Conservation (phyloP, 1,284 basidiomycete genomes). For the Papiliotrema laurentii region DNA sequence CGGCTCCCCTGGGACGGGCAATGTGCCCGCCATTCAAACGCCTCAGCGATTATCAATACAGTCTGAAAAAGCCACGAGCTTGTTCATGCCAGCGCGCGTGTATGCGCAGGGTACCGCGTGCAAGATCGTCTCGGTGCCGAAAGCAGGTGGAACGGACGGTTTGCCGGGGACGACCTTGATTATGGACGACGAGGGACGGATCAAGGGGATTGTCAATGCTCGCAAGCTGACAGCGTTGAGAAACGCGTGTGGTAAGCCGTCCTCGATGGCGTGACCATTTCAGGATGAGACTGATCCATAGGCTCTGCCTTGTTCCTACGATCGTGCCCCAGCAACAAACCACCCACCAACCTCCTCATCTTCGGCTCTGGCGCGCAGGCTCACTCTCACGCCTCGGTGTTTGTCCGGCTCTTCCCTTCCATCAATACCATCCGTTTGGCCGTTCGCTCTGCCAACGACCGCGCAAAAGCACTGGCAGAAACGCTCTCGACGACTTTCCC, state of each 20-base stretch:
- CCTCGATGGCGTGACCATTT: neutral
- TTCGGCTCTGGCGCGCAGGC: conserved; percentile 67
- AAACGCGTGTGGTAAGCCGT: conserved; percentile 66
- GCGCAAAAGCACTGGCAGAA: conserved; percentile 52
- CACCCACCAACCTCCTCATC: conserved; percentile 56
- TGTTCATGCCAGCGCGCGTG: conserved; percentile 48
- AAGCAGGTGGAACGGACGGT: conserved; percentile 51
- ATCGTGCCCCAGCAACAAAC: conserved; percentile 48
- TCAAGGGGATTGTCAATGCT: conserved; percentile 71
- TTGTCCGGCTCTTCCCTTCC: conserved; percentile 58
- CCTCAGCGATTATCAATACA: conserved; percentile 33
- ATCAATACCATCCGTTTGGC: conserved; percentile 59
- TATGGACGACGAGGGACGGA: conserved; percentile 63
- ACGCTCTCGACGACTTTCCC: conserved; percentile 51
- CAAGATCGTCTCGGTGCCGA: conserved; percentile 70
- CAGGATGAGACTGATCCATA: conserved; percentile 34
- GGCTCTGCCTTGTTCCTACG: conserved; percentile 67
- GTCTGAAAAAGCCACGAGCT: conserved; percentile 26
- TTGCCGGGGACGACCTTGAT: conserved; percentile 72
- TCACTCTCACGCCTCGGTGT: conserved; percentile 63
- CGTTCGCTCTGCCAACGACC: conserved; percentile 58
- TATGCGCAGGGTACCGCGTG: conserved; percentile 52
- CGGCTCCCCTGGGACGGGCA: neutral
- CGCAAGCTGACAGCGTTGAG: conserved; percentile 68
- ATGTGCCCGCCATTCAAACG: conserved; percentile 28